A percentile compares a stretch with the other conserved stretches of the same genome.
Conservation (phyloP, 805 yeast genomes). For the Cyberlindnera maclurae region DNA sequence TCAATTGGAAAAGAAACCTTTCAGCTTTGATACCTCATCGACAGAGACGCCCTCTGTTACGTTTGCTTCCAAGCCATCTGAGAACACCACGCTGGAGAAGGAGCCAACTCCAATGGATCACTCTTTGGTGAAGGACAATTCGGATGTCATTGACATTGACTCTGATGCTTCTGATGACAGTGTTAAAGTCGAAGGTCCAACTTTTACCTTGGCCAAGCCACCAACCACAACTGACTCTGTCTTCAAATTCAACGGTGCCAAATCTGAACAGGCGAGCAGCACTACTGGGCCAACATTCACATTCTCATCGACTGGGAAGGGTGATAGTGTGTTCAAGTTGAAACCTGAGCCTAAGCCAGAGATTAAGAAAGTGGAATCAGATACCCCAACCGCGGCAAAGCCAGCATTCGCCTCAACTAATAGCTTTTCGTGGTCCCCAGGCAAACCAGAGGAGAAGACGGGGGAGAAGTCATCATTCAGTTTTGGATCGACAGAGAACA, state of each 20-base stretch:
- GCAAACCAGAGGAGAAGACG: conserved; percentile 14
- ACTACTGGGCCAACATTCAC: conserved; percentile 36
- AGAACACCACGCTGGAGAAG: neutral
- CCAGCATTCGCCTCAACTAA: conserved; percentile 6
- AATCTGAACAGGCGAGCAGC: conserved; percentile 17
- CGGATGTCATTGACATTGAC: conserved; percentile 11
- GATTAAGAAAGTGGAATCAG: conserved; percentile 5
- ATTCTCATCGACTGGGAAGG: conserved; percentile 25
- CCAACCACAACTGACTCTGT: conserved; percentile 46
- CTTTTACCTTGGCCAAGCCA: conserved; percentile 41
- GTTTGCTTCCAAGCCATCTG: conserved; percentile 20
- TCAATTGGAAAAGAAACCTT: conserved; percentile 1
- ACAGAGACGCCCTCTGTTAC: neutral
- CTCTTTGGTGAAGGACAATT: neutral
- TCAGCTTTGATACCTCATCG: conserved; percentile 11
- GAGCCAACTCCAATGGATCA: conserved; percentile 11
- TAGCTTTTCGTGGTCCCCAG: conserved; percentile 22
- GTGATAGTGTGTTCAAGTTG: conserved; percentile 30
- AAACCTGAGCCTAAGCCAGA: conserved; percentile 9
- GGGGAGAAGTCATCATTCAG: conserved; percentile 20
- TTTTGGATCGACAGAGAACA: conserved; percentile 15
- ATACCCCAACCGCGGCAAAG: conserved; percentile 3
- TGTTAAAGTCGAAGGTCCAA: conserved; percentile 67
- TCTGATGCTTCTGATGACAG: conserved; percentile 55
- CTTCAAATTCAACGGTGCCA: conserved; percentile 33